These are phyloP conservation scores for Phaseolus coccineus DNA, from an alignment of 331 rosid species.

Conservation along the genomic window DNA sequence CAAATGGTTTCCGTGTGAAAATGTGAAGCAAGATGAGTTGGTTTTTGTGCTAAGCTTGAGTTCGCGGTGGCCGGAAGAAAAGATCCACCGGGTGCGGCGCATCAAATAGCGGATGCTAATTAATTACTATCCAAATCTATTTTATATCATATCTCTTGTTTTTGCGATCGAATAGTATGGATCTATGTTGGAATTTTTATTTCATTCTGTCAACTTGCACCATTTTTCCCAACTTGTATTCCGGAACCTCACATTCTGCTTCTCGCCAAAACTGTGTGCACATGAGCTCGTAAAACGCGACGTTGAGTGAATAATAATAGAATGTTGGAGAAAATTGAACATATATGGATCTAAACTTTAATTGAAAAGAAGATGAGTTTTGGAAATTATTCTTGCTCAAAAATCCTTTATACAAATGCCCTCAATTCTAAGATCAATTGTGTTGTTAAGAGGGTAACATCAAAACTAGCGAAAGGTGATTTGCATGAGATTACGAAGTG, in stretches of 20 bases:
- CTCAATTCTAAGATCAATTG: too few relatives aligned
- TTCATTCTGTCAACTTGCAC: neutral
- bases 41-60: slow-evolving; percentile 23
- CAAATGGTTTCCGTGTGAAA: slow-evolving; percentile 21
- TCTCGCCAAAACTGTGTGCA: slow-evolving; percentile 19
- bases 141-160: neutral
- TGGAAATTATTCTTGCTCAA: neutral
- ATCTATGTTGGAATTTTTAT: slow-evolving; percentile 44
- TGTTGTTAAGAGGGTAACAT: neutral
- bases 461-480: neutral
- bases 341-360: neutral
- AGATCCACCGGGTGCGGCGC: slow-evolving; percentile 63
- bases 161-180: slow-evolving; percentile 36
- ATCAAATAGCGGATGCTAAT: slow-evolving; percentile 69
- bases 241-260: slow-evolving; percentile 10
- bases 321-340: slow-evolving; percentile 12
- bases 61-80: slow-evolving; percentile 51
- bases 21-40: slow-evolving; percentile 48
- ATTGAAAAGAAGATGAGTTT: neutral
- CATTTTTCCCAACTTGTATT: neutral
- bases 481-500: neutral
- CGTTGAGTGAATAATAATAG: slow-evolving; percentile 6
- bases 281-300: slow-evolving; percentile 26
- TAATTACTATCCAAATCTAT: slow-evolving; percentile 38
- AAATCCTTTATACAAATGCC: neutral